phyloP scores from a whole-genome alignment of 805 yeast species.

The Phaffomyces thermotolerans region DNA sequence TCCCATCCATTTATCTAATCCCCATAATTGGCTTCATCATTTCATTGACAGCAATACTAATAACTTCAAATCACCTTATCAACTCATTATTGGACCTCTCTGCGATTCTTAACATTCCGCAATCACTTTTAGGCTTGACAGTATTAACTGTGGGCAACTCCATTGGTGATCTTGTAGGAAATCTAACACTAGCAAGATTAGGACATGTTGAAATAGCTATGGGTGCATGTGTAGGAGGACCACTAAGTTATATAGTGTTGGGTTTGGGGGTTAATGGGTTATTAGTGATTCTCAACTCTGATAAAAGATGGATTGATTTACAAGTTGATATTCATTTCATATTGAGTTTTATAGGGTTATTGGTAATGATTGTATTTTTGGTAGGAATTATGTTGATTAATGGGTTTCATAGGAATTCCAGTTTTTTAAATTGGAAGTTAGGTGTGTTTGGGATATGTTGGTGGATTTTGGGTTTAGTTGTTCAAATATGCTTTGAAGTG shows the following conservation, averaged over 20 bases:
- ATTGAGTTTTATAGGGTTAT: slow-evolving; percentile 16
- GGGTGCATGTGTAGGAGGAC: slow-evolving; percentile 95
- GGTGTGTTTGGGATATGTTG: slow-evolving; percentile 20
- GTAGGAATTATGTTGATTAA: slow-evolving; percentile 11
- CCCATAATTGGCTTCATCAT: slow-evolving; percentile 56
- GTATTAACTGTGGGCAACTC: slow-evolving; percentile 91
- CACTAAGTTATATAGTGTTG: slow-evolving; percentile 65
- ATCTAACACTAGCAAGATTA: slow-evolving; percentile 68
- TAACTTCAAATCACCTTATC: slow-evolving; percentile 66
- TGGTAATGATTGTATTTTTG: slow-evolving; percentile 16
- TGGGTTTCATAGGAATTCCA: slow-evolving; percentile 5
- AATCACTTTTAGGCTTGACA: slow-evolving; percentile 79
- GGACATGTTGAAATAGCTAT: slow-evolving; percentile 87
- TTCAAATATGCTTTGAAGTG: slow-evolving; percentile 19
- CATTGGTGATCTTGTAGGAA: slow-evolving; percentile 81
- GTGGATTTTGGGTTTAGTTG: slow-evolving; percentile 22
- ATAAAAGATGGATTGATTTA: slow-evolving; percentile 7
- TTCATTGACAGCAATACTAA: slow-evolving; percentile 62
- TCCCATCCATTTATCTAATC: slow-evolving; percentile 1
- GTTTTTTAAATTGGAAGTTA: slow-evolving; percentile 17
- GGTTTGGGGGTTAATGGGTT: slow-evolving; percentile 78
- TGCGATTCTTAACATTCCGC: slow-evolving; percentile 52
- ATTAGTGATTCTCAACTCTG: slow-evolving; percentile 23
- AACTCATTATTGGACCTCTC: slow-evolving; percentile 55
- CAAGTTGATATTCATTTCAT: slow-evolving; percentile 18